phyloP scores from a whole-genome alignment of 257 asterid species.

The Coffea eugenioides region DNA sequence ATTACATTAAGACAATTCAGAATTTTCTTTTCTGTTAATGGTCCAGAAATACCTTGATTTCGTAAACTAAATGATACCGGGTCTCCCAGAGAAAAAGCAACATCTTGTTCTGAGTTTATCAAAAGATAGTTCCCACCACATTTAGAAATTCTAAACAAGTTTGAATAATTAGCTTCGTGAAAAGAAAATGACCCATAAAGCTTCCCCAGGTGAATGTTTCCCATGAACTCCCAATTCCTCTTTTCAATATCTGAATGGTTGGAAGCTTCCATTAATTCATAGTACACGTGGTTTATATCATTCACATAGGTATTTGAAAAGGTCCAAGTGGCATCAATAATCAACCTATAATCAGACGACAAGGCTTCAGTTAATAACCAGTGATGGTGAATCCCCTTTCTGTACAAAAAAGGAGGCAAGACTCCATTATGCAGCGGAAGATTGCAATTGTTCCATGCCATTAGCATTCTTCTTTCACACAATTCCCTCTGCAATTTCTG shows the following conservation, averaged over 20 bases:
- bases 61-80: constrained; percentile 35
- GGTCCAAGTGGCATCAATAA: constrained; percentile 73
- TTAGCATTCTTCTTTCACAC: constrained; percentile 55
- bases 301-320: constrained; percentile 52
- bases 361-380: constrained; percentile 84
- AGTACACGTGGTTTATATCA: constrained; percentile 30
- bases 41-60: constrained; percentile 33
- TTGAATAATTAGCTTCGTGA: constrained; percentile 48
- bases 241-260: constrained; percentile 25
- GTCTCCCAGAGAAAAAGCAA: constrained; percentile 45
- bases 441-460: constrained; percentile 90
- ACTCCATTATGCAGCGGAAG: constrained; percentile 83
- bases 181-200: constrained; percentile 78
- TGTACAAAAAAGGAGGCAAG: constrained; percentile 80
- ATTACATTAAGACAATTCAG: constrained; percentile 43
- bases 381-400: constrained; percentile 69
- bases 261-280: constrained; percentile 20
- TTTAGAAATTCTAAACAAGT: constrained; percentile 41
- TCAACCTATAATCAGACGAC: constrained; percentile 70
- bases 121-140: constrained; percentile 52
- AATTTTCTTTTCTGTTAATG: constrained; percentile 30
- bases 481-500: constrained; percentile 22
- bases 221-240: constrained; percentile 54
- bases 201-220: constrained; percentile 65
- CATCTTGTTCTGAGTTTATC: constrained; percentile 39